phyloP scores from a whole-genome alignment of 1,284 basidiomycete genomes.

The Anthracocystis walkeri region DNA sequence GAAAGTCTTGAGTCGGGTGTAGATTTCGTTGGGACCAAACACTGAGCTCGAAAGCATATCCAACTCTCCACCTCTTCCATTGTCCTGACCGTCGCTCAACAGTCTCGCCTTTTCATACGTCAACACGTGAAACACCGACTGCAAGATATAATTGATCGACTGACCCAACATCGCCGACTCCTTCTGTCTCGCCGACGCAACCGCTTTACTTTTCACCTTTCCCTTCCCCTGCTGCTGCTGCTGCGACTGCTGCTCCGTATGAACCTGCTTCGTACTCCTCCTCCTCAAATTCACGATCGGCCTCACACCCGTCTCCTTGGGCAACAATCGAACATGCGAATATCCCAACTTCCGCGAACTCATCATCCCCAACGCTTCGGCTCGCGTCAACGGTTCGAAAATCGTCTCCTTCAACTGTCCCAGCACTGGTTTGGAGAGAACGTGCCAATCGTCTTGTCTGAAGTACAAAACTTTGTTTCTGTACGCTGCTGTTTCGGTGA shows the following conservation, averaged over 20 bases:
- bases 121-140: conserved; percentile 73
- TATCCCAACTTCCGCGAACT: conserved; percentile 75
- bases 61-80: neutral
- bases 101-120: conserved; percentile 52
- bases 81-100: conserved; percentile 2
- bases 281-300: conserved; percentile 92
- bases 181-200: conserved; percentile 19
- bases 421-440: conserved; percentile 82
- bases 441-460: conserved; percentile 89
- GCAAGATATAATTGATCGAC: conserved; percentile 88
- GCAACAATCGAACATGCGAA: conserved; percentile 87
- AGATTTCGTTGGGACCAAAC: conserved; percentile 71
- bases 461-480: conserved; percentile 91
- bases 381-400: conserved; percentile 50
- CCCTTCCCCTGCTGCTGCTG: conserved; percentile 4
- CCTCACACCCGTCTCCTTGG: conserved; percentile 92
- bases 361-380: conserved; percentile 68
- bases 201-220: neutral
- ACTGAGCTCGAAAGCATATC: conserved; percentile 54
- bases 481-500: conserved; percentile 89
- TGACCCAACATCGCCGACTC: conserved; percentile 65
- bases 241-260: conserved; percentile 14
- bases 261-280: conserved; percentile 69
- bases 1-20: conserved; percentile 40
- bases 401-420: conserved; percentile 75